A percentile compares a stretch with the other conserved stretches of the same genome.
These are phyloP conservation scores for Sporothrix euskadiensis DNA, from an alignment of 2,329 filamentous ascomycete genomes.

Conservation along the genomic window DNA sequence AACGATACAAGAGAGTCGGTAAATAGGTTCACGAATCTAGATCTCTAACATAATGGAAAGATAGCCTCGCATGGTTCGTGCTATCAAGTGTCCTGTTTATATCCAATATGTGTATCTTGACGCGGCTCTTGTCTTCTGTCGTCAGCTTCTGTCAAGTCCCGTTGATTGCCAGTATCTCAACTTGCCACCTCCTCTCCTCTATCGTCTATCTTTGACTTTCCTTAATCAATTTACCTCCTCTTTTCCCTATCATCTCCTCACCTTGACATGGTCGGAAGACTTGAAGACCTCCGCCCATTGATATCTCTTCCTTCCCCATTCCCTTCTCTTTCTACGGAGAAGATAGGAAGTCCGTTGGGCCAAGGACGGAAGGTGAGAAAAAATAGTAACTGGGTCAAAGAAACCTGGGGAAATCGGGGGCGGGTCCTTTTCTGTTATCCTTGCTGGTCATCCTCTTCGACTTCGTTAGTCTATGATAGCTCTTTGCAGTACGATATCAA, in stretches of 20 bases:
- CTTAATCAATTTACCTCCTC: background rate
- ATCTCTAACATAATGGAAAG: background rate
- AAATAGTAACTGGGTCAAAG: background rate
- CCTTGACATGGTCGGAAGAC: background rate
- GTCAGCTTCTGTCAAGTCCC: background rate
- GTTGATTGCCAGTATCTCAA: background rate
- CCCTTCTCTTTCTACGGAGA: background rate
- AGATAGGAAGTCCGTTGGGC: conserved; percentile 2
- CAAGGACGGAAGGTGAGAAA: background rate
- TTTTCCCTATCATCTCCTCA: conserved; percentile 1
- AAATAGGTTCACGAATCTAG: background rate
- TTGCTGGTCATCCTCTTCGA: background rate
- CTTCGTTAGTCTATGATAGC: background rate
- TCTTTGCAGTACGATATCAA: background rate
- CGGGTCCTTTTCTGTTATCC: background rate
- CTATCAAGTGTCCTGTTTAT: background rate
- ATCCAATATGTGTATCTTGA: background rate
- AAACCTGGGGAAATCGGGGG: conserved; percentile 19
- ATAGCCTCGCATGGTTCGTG: background rate
- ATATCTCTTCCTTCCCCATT: background rate
- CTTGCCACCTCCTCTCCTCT: background rate
- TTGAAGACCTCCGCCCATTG: background rate
- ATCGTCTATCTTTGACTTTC: conserved; percentile 3
- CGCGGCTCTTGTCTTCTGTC: background rate
- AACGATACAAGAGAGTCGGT: background rate